These are phyloP conservation scores for Podospora anserina DNA, from an alignment of 495 filamentous ascomycete species.

Conservation along the genomic window DNA sequence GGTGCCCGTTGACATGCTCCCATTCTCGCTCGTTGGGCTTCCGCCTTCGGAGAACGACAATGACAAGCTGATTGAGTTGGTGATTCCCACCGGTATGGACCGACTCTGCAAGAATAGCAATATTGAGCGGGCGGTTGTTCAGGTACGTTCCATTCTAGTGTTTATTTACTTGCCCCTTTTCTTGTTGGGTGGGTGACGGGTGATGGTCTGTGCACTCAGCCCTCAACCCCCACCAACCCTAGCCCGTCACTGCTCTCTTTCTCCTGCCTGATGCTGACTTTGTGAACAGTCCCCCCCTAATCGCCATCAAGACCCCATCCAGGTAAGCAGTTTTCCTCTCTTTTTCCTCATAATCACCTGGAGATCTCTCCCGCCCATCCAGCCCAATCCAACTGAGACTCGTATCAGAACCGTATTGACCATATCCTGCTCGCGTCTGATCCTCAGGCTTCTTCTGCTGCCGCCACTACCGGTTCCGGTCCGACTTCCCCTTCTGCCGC, in stretches of 20 bases:
- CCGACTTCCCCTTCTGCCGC: conserved; percentile 18
- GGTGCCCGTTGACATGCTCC: conserved; percentile 63
- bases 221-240: not conserved
- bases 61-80: conserved; percentile 42
- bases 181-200: not conserved
- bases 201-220: not conserved
- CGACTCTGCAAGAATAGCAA: conserved; percentile 39
- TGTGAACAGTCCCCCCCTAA: not conserved
- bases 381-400: not conserved
- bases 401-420: conserved; percentile 1
- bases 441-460: not conserved
- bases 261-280: not conserved
- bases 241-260: not conserved
- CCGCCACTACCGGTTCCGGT: not conserved
- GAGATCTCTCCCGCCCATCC: not conserved
- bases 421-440: not conserved
- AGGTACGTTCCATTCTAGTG: conserved; percentile 16
- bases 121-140: conserved; percentile 21
- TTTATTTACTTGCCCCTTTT: conserved; percentile 10
- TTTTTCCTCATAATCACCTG: not conserved
- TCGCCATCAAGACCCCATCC: not conserved
- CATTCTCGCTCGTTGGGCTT: conserved; percentile 35
- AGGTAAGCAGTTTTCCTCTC: not conserved
- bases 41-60: conserved; percentile 30
- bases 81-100: conserved; percentile 35